These are phyloP conservation scores for Meripilus lineatus DNA, from an alignment of 1,284 basidiomycete species.

Conservation along the genomic window DNA sequence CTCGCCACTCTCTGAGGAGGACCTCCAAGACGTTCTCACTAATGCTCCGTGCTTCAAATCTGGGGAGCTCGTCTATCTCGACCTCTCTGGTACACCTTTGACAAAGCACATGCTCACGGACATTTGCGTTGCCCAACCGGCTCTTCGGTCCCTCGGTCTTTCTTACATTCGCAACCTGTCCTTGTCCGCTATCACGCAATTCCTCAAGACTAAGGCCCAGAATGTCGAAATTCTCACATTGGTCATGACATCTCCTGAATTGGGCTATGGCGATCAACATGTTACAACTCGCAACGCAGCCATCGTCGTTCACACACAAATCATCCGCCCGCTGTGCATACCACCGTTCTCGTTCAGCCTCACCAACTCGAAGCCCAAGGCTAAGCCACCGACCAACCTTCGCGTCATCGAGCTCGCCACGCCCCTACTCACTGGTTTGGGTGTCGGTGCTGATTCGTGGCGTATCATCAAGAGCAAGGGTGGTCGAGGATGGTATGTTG, in stretches of 20 bases:
- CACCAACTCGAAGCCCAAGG: constrained; percentile 22
- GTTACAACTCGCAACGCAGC: constrained; percentile 51
- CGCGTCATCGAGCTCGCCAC: constrained; percentile 86
- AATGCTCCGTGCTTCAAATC: constrained; percentile 79
- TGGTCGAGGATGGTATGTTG: constrained; percentile 93
- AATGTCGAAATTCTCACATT: constrained; percentile 87
- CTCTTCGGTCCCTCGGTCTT: constrained; percentile 82
- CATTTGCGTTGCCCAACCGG: constrained; percentile 62
- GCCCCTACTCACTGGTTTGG: constrained; percentile 67
- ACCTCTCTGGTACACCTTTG: constrained; percentile 81
- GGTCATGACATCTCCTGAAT: constrained; percentile 72
- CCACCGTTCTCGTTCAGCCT: constrained; percentile 69
- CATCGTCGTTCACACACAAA: constrained; percentile 59
- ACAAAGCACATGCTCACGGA: constrained; percentile 58
- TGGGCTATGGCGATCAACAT: constrained; percentile 47
- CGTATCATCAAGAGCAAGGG: constrained; percentile 88
- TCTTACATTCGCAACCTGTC: constrained; percentile 78
- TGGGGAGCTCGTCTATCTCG: constrained; percentile 81
- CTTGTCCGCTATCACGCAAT: constrained; percentile 63
- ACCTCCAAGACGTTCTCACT: constrained; percentile 68
- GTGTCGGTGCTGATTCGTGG: constrained; percentile 81
- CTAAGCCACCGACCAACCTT: constrained; percentile 65
- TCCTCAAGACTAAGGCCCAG: constrained; percentile 65
- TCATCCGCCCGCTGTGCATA: constrained; percentile 77
- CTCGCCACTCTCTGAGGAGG: constrained; percentile 68